Evolutionary conservation across 208 protist genomes (phyloP).

Genomic region (Phytomonas sp.): DNA sequence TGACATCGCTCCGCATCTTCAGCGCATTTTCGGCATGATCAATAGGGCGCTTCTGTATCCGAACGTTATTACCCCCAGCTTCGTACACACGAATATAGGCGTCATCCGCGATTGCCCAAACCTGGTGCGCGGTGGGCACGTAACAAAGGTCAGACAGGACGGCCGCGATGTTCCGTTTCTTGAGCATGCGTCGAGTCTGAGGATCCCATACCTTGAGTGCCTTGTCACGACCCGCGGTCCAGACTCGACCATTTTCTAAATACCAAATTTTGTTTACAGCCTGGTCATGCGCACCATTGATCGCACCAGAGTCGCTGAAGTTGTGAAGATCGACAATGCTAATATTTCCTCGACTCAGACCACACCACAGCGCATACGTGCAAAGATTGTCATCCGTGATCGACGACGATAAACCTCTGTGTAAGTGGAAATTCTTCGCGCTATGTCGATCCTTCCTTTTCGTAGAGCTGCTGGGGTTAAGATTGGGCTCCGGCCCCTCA

Average conservation of each 20-base stretch:
- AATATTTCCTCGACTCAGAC: conserved; percentile 59
- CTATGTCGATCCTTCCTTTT: conserved; percentile 10
- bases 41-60: conserved; percentile 20
- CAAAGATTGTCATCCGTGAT: conserved; percentile 12
- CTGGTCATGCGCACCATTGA: conserved; percentile 61
- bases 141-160: conserved; percentile 67
- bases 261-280: conserved; percentile 71
- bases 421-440: conserved; percentile 16
- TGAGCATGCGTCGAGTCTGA: conserved; percentile 56
- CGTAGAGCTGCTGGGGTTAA: background rate
- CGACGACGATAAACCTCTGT: background rate
- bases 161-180: conserved; percentile 78
- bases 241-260: conserved; percentile 65
- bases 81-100: conserved; percentile 78
- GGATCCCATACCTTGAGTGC: conserved; percentile 80
- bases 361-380: conserved; percentile 65
- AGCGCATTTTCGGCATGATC: conserved; percentile 50
- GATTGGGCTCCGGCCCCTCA: background rate
- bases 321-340: conserved; percentile 56
- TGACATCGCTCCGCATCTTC: conserved; percentile 55
- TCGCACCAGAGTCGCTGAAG: conserved; percentile 34
- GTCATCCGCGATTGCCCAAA: conserved; percentile 79
- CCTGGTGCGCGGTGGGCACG: conserved; percentile 35
- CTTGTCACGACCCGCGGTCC: conserved; percentile 79
- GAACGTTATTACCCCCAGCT: conserved; percentile 56